phyloP scores from a whole-genome alignment of 352 stramenopile species.

The Pythium plurisporium region DNA sequence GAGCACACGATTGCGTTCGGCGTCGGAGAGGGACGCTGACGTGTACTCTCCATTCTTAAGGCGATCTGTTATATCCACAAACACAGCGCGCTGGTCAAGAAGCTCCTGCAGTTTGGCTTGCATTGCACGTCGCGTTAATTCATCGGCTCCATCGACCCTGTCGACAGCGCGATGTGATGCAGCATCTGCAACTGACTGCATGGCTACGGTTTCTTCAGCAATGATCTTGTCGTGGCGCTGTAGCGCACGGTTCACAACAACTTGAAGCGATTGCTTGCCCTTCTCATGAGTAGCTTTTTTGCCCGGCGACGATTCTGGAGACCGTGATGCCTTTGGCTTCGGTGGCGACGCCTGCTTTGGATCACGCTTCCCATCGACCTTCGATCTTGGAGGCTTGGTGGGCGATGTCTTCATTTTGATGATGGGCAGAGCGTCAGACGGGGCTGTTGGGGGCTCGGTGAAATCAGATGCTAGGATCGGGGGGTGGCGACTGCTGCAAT shows the following conservation, averaged over 20 bases:
- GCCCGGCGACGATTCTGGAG: not conserved
- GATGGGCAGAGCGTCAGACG: not conserved
- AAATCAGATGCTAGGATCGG: not conserved
- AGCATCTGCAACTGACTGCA: not conserved
- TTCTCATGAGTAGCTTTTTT: not conserved
- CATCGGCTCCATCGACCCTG: not conserved
- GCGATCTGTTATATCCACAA: slow-evolving; percentile 2
- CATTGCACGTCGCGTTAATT: slow-evolving; percentile 13
- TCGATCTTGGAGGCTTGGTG: not conserved
- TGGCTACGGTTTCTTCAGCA: not conserved
- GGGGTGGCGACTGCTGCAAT: slow-evolving; percentile 10
- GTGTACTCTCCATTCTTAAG: not conserved
- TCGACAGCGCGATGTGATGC: slow-evolving; percentile 4
- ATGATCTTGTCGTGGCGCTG: slow-evolving; percentile 8
- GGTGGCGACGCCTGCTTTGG: slow-evolving; percentile 2
- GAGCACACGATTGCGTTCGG: not conserved
- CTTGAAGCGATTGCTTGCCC: not conserved
- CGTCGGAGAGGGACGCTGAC: not conserved
- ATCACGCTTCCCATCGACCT: not conserved
- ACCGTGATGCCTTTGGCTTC: not conserved
- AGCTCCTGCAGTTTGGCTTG: slow-evolving; percentile 19
- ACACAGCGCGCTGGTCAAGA: slow-evolving; percentile 15
- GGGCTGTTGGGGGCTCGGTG: not conserved
- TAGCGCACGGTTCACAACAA: not conserved
- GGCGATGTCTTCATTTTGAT: slow-evolving; percentile 5